Evolutionary conservation across 208 protist species (phyloP).

Genomic region (Crithidia bombi): DNA sequence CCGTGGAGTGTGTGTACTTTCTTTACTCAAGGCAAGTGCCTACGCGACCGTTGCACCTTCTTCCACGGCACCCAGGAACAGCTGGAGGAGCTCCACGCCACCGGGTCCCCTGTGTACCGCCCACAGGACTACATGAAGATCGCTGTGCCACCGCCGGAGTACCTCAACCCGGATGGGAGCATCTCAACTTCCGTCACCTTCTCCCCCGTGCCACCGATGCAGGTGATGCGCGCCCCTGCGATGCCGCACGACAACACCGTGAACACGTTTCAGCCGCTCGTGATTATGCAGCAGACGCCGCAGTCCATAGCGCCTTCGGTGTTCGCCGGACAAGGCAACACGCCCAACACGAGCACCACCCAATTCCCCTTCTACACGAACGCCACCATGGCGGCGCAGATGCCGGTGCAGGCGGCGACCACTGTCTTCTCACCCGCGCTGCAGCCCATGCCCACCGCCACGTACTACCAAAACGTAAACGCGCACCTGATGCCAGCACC

Average conservation of each 20-base stretch:
- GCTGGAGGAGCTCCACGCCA: slow-evolving; percentile 56
- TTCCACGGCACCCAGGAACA: slow-evolving; percentile 76
- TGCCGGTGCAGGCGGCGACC: slow-evolving; percentile 3
- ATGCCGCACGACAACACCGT: slow-evolving; percentile 31
- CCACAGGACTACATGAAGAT: slow-evolving; percentile 82
- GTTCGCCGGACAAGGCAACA: slow-evolving; percentile 15
- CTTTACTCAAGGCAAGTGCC: slow-evolving; percentile 66
- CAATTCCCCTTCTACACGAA: slow-evolving; percentile 33
- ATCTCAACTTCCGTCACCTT: slow-evolving; percentile 28
- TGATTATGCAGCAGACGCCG: slow-evolving; percentile 29
- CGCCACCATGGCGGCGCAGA: slow-evolving; percentile 11
- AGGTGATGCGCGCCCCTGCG: slow-evolving; percentile 13
- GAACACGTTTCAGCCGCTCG: slow-evolving; percentile 26
- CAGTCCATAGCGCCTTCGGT: slow-evolving; percentile 22
- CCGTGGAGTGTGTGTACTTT: slow-evolving; percentile 74
- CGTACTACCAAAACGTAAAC: slow-evolving; percentile 25
- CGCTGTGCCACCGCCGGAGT: slow-evolving; percentile 53
- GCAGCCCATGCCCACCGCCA: slow-evolving; percentile 20
- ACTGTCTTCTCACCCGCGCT: slow-evolving; percentile 19
- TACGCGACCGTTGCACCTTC: slow-evolving; percentile 73
- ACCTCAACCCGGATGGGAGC: slow-evolving; percentile 40
- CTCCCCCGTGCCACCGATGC: slow-evolving; percentile 14
- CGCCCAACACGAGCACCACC: slow-evolving; percentile 3
- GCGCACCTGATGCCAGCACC: slow-evolving; percentile 5
- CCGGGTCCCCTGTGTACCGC: slow-evolving; percentile 45